phyloP scores from a whole-genome alignment of 2,329 filamentous ascomycete genomes.

The Neonectria magnoliae region DNA sequence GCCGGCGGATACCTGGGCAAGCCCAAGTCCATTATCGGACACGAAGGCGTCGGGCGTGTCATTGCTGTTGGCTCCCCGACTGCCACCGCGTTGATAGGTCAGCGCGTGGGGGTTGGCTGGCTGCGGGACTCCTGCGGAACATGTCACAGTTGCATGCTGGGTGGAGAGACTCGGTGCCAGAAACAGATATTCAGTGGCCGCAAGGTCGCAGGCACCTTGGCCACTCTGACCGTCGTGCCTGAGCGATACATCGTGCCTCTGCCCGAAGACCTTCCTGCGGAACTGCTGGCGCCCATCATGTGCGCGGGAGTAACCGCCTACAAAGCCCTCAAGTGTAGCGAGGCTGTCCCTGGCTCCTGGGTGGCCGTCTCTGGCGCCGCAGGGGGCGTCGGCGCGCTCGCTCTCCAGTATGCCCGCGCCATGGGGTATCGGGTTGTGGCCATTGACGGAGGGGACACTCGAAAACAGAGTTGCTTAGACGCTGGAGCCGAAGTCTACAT shows the following conservation, averaged over 20 bases:
- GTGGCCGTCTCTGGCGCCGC: conserved; percentile 17
- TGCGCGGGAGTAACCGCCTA: conserved; percentile 21
- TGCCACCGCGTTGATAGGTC: conserved; percentile 40
- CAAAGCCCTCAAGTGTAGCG: conserved; percentile 19
- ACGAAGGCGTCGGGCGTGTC: conserved; percentile 57
- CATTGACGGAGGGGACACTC: conserved; percentile 10
- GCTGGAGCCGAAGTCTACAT: conserved; percentile 17
- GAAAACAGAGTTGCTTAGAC: neutral
- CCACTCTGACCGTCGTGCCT: conserved; percentile 11
- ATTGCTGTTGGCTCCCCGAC: conserved; percentile 50
- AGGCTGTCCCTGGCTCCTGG: conserved; percentile 9
- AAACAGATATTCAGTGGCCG: conserved; percentile 3
- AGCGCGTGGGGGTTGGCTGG: conserved; percentile 53
- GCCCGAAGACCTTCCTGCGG: conserved; percentile 1
- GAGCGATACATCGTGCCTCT: conserved; percentile 10
- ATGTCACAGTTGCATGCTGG: conserved; percentile 1
- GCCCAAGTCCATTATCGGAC: conserved; percentile 50
- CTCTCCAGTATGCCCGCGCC: conserved; percentile 15
- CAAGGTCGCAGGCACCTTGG: conserved; percentile 6
- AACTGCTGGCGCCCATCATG: conserved; percentile 10
- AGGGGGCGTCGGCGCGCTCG: conserved; percentile 15
- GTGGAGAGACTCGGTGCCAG: conserved; percentile 16
- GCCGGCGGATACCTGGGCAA: conserved; percentile 51
- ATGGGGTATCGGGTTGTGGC: conserved; percentile 21
- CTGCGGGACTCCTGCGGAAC: conserved; percentile 14